Evolutionary conservation across 176 grass and related monocot species (phyloP), one percentile per base, ranked within the genome.

Genomic region (Tillandsia leiboldiana): DNA sequence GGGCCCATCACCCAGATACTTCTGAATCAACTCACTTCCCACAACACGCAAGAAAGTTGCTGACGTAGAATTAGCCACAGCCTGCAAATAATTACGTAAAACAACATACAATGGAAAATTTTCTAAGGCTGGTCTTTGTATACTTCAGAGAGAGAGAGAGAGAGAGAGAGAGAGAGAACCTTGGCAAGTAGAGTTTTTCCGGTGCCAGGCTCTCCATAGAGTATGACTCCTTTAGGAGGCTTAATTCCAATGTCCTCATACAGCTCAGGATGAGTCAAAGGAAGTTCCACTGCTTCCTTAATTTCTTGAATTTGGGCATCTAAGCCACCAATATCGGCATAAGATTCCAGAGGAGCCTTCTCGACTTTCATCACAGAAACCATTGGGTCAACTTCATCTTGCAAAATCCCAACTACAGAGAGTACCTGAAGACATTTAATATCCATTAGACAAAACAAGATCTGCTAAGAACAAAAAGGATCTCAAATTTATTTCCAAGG

Each of bases 301-400:
- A 94, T 94, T 85, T 94, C 90, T 79, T 94, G 90, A 78, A 94
- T 94, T 70, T 94, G 90, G 75, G 90, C 90, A 74, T 94, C 90
- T 72, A 94, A 27, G 18, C 90, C 90, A 65, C 90, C 90, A 86
- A 94, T 94, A 63, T 94, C 86, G 6, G 90, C 90, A 79, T 94
- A 94, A 8, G 90, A 94, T 70, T 94, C 90, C 20, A 94, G 66
- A 26, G 90, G 90, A 33, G 90, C 90, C 69, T 94, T 94, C 70
- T 94, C 90, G 42, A 94, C 90, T 84, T 94, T 94, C 90, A 94
- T 94, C 57, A 94, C 90, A 68, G 90, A 94, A 3, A 94, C 90
- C 90, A 94, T 94, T 20, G 90, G 90, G 70, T 94, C 90, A 77
- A 94, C 90, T 42, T 94, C 90, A 58, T 94, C 90, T 88, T 94